Evolutionary conservation across 768 basidiomycete species (phyloP).

Genomic region (Lyophyllum atratum): DNA sequence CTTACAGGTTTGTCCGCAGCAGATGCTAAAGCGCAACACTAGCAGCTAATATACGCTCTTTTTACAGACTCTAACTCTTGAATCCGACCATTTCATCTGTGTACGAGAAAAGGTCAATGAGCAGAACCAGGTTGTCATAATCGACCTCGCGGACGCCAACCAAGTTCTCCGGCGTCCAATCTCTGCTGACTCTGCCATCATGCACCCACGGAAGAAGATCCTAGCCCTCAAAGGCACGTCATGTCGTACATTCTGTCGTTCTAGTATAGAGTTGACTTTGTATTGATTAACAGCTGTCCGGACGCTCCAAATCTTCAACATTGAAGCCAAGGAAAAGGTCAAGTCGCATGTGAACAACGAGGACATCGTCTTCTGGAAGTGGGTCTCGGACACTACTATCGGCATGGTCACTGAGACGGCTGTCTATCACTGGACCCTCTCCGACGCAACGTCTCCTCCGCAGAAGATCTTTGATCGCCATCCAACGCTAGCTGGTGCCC

Average conservation of each 20-base stretch:
- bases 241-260: neutral
- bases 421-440: slow-evolving; percentile 89
- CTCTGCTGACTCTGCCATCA: slow-evolving; percentile 98
- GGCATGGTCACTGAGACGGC: slow-evolving; percentile 95
- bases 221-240: slow-evolving; percentile 88
- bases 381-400: slow-evolving; percentile 89
- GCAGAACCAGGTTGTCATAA: slow-evolving; percentile 97
- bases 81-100: slow-evolving; percentile 98
- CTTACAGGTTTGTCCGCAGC: slow-evolving; percentile 31
- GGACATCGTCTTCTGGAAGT: slow-evolving; percentile 98
- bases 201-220: slow-evolving; percentile 97
- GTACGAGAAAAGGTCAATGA: slow-evolving; percentile 95
- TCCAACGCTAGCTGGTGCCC: slow-evolving; percentile 88
- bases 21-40: neutral
- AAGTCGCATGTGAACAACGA: slow-evolving; percentile 93
- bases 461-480: slow-evolving; percentile 98
- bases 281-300: slow-evolving; percentile 67
- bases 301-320: slow-evolving; percentile 97
- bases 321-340: slow-evolving; percentile 97
- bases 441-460: slow-evolving; percentile 73
- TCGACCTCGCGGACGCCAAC: slow-evolving; percentile 96
- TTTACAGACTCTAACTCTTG: slow-evolving; percentile 83
- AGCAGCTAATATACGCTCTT: slow-evolving; percentile 2
- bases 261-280: slow-evolving; percentile 1
- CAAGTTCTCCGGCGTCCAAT: slow-evolving; percentile 96